Percentiles rank a stretch among this genome's conserved stretches.
Conservation (phyloP, 371 early-diverging fungal genomes). For the Parasitella parasitica region DNA sequence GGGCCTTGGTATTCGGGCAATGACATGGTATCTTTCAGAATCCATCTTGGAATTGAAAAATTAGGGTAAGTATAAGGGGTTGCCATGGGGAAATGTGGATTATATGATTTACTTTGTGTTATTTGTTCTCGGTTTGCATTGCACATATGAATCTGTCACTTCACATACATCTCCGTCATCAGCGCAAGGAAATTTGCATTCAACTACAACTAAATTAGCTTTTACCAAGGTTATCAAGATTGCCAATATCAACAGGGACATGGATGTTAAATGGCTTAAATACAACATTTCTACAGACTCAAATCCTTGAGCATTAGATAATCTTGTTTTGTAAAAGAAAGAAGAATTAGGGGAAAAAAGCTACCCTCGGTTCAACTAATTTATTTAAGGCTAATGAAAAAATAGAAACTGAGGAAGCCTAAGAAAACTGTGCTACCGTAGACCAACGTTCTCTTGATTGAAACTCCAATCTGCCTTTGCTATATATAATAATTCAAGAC, state of each 20-base stretch:
- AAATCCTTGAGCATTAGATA: background rate
- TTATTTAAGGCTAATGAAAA: background rate
- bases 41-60: conserved; percentile 10
- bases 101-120: conserved; percentile 8
- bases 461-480: background rate
- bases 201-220: conserved; percentile 10
- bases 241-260: background rate
- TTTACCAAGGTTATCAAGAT: background rate
- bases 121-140: conserved; percentile 7
- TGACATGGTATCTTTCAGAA: conserved; percentile 12
- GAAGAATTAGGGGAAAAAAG: background rate
- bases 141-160: conserved; percentile 3
- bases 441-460: conserved; percentile 4
- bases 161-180: conserved; percentile 6
- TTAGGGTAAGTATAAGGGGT: background rate
- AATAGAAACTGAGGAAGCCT: conserved; percentile 13
- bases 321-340: background rate
- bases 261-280: background rate
- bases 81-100: background rate
- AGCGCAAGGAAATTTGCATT: conserved; percentile 21
- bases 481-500: too few relatives aligned
- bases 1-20: conserved; percentile 14
- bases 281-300: background rate
- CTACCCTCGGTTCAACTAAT: too few relatives aligned
- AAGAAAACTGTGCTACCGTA: conserved; percentile 16